Base-by-base conservation (phyloP, 768 basidiomycete genomes). In the Collybiopsis luxurians region DNA sequence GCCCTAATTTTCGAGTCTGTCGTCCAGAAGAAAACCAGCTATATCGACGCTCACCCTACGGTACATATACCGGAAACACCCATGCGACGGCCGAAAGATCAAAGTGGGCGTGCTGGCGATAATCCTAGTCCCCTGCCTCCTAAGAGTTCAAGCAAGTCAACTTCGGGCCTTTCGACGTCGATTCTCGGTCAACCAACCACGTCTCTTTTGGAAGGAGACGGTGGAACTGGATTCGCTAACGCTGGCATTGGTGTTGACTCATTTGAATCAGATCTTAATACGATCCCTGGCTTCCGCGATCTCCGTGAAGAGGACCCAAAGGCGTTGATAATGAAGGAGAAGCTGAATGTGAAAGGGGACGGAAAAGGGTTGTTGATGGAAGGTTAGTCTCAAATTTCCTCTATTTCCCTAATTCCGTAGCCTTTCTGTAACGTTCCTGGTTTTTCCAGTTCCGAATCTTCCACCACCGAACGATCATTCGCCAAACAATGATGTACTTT, bases 311-410 rank as follows among this genome's bases (percentile, higher is more conserved):
- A 67, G 55, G 66, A 73, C 53, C 60, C 69, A 1, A 64, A 65
- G 57, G 67, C 73, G 15, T 63, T 77, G 43, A 81, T 90, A 26
- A 65, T 85, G 60, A 73, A 79, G 46, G 87, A 87, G 60, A 75
- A 67, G 54, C 59, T 89, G 11, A 81, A 85, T 56, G 81, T 82
- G 24, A 77, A 74, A 49, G 73, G 75, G 7, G 65, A 58, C 34
- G 40, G 61, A 36, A 53, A 49, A 56, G 60, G 71, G 47, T 60
- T 77, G 56, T 63, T 86, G 23, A 85, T 87, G 83, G 82, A 86
- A 49, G 82, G 87, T 85, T 44, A 26, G 61, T 48, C 13, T 17
- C 38, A 40, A 21, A 45, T 30, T 24, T n/a, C 30, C 3, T 47
- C 13, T 55, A 21, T 34, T 48, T 51, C n/a, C n/a, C n/a, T n/a